Base-by-base conservation (phyloP, 306 rosid genomes). In the Hippophae gyantsensis region DNA sequence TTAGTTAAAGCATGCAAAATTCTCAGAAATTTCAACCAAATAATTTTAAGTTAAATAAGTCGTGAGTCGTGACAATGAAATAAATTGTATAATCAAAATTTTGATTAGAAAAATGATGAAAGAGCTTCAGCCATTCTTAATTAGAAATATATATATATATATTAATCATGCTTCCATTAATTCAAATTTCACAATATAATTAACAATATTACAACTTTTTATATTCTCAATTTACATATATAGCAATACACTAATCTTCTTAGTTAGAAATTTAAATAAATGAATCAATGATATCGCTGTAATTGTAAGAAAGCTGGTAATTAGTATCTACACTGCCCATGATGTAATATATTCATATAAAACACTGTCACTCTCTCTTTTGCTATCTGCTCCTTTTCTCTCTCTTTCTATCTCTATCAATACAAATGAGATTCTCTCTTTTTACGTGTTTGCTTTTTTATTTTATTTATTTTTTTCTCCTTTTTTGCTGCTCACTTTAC, bases 201-300 rank as follows among this genome's bases (percentile, higher is more conserved):
- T 18, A 18, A 18, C 23, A 18, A 18, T 18, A 18, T 18, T 18
- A 18, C 1, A 18, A 18, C 23, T 18, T 18, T 18, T 18, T 18
- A 18, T 18, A 18, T 18, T 18, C 23, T 18, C 1, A 18, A 18
- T 18, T 18, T 18, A 18, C 23, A 18, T 18, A 18, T 18, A 18
- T 18, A 18, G 23, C 23, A 18, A 18, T 18, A 18, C 23, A 18
- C 23, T 18, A 18, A 18, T 18, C 23, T 18, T 18, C 23, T 56
- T 65, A 57, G 60, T 82, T 57, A 72, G 72, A 67, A 54, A 61
- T 74, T 77, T 32, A 32, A 80, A 86, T 84, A 81, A 75, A 74
- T 77, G 82, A 42, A 64, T 84, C 84, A 84, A 90, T 86, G 81
- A 90, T 82, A 74, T 63, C 67, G 74, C 66, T 69, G 88, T 78